Evolutionary conservation across 768 basidiomycete species (phyloP), one percentile per base, ranked within the genome.

Genomic region (Hemileccinum impolitum): DNA sequence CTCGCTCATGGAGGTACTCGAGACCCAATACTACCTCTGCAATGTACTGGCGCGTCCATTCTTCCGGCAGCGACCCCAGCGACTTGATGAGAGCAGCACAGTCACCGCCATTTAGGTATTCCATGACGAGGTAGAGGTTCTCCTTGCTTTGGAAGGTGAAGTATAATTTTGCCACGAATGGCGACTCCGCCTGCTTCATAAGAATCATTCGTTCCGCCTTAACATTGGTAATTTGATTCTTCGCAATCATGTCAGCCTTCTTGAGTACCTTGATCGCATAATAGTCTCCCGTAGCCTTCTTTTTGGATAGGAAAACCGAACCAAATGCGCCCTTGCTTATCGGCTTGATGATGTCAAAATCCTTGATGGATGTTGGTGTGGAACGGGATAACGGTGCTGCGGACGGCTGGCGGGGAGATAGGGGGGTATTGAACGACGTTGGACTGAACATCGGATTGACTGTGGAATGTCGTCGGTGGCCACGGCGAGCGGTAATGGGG

Each of bases 181-280:
- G 95, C 9, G 94, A 96, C 68, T 96, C 94, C 2, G 95, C 90
- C 69, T 98, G 95, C 66, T 94, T 94, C 96, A 99, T 99, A 58
- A 99, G 79, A 61, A 99, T 99, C 85, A 96, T 98, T 49, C 96
- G 81, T 73, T 99, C 96, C 2, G 96, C 96, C 72, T 98, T 98
- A 68, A 99, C 96, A 65, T 98, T 99, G 42, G 96, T 98, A 67
- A 99, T 95, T 70, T 99, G 96, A 74, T 99, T 99, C 80, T 99
- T 99, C 35, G 96, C 91, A 67, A 99, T 98, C 96, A 99, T 99
- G 71, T 99, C 96, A n/a, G 94, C 92, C 75, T 99, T 99, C 75
- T 95, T 97, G 65, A 99, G 72, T n/a, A 98, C 94, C 71, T 99
- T 99, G 81, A 99, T 95, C 23, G 96, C 96, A 71, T 87, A 99